These are phyloP conservation scores for Metschnikowia corniflorae DNA, from an alignment of 805 yeast genomes.

Conservation along the genomic window DNA sequence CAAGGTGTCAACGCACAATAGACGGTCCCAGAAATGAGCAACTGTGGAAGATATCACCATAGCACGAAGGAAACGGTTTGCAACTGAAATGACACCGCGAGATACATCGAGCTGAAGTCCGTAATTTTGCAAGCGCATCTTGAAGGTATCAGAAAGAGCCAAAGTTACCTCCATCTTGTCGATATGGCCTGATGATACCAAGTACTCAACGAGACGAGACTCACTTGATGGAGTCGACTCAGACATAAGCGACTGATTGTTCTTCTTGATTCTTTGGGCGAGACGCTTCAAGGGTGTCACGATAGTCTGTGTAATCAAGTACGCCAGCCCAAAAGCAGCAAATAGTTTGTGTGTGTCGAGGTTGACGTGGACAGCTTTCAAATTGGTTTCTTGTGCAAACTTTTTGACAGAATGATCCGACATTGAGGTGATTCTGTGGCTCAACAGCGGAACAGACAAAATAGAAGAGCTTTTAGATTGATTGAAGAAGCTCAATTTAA, in stretches of 20 bases:
- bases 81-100: neutral
- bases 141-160: conserved; percentile 14
- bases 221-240: neutral
- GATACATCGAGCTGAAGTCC: neutral
- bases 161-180: conserved; percentile 13
- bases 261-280: conserved; percentile 22
- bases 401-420: conserved; percentile 1
- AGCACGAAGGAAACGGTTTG: conserved; percentile 9
- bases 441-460: conserved; percentile 22
- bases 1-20: conserved; percentile 14
- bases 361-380: conserved; percentile 18
- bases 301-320: conserved; percentile 28
- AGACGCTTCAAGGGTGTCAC: conserved; percentile 27
- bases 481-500: conserved; percentile 16
- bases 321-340: conserved; percentile 31
- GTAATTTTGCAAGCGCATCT: conserved; percentile 18
- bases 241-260: conserved; percentile 12
- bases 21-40: conserved; percentile 15
- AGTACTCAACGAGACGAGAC: neutral
- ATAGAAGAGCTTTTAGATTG: conserved; percentile 16
- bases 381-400: conserved; percentile 2
- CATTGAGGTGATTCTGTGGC: conserved; percentile 10
- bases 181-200: conserved; percentile 4
- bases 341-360: conserved; percentile 32
- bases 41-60: conserved; percentile 11